Conservation (phyloP, 371 early-diverging fungal species). For the Nematocida sp. region DNA sequence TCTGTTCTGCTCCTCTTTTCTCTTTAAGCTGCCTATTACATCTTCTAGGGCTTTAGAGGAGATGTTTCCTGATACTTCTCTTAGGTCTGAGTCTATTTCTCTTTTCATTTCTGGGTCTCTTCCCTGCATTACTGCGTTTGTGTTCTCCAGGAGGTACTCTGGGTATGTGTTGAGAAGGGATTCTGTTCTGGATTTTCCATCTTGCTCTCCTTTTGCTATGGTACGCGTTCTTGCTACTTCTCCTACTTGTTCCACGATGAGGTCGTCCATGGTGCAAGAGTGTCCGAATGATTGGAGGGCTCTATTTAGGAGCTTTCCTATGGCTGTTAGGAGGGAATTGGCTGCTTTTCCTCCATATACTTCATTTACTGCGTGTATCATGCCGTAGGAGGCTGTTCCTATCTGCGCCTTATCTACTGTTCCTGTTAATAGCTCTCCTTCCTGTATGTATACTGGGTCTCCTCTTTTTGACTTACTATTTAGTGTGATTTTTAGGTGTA, state of each 20-base stretch:
- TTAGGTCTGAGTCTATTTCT: slow-evolving; percentile 11
- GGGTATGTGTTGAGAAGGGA: neutral
- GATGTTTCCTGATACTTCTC: slow-evolving; percentile 70
- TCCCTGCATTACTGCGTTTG: slow-evolving; percentile 22
- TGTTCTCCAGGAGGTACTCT: neutral
- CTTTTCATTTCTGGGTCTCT: slow-evolving; percentile 17
- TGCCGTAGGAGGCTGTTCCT: slow-evolving; percentile 82
- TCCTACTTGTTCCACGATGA: slow-evolving; percentile 69
- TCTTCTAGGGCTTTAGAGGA: slow-evolving; percentile 79
- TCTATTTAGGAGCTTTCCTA: slow-evolving; percentile 84
- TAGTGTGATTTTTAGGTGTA: slow-evolving; percentile 72
- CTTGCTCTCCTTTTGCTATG: slow-evolving; percentile 71
- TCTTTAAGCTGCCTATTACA: slow-evolving; percentile 71
- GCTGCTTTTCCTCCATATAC: slow-evolving; percentile 83
- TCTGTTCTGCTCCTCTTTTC: slow-evolving; percentile 85
- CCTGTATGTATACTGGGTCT: slow-evolving; percentile 73
- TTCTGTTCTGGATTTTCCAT: slow-evolving; percentile 55
- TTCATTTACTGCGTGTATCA: slow-evolving; percentile 91
- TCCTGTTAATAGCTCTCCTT: slow-evolving; percentile 81
- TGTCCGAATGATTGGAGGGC: slow-evolving; percentile 83
- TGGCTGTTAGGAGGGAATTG: slow-evolving; percentile 81
- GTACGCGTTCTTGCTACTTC: slow-evolving; percentile 64
- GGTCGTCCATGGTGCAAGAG: slow-evolving; percentile 96
- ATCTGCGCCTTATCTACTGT: slow-evolving; percentile 93
- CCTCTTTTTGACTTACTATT: slow-evolving; percentile 79